A percentile compares a stretch with the other conserved stretches of the same genome.
Conservation (phyloP, 169 alveolate species). For the Eimeria tenella region DNA sequence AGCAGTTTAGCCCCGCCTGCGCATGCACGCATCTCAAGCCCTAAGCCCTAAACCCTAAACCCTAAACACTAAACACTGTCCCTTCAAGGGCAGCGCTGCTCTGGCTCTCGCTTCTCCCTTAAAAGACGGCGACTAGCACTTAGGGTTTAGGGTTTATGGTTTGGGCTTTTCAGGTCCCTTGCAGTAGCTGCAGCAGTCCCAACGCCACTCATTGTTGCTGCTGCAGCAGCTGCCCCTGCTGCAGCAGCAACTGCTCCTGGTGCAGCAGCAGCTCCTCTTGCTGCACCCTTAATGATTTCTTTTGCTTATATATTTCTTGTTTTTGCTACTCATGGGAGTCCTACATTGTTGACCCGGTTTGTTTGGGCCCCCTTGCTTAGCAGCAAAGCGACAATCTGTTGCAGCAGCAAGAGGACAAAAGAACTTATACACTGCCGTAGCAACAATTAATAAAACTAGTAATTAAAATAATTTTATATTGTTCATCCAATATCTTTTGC, state of each 20-base stretch:
- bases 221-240: background rate
- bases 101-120: too few species aligned
- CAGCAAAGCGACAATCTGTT: constrained; percentile 38
- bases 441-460: too few species aligned
- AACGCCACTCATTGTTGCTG: background rate
- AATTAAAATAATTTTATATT: too few species aligned
- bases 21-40: background rate
- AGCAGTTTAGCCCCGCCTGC: constrained; percentile 76
- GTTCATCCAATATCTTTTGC: too few species aligned
- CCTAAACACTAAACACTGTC: background rate
- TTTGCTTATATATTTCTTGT: background rate
- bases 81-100: background rate
- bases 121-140: too few species aligned
- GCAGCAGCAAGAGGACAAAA: too few species aligned
- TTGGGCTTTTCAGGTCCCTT: too few species aligned
- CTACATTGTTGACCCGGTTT: constrained; percentile 56
- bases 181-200: too few species aligned
- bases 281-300: background rate
- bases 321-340: background rate
- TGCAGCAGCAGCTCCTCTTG: background rate
- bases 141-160: background rate
- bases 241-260: background rate
- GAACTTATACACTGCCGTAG: too few species aligned
- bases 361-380: constrained; percentile 69
- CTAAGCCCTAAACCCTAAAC: background rate